Evolutionary conservation across 495 filamentous ascomycete genomes (phyloP), one percentile per base, ranked within the genome.

Genomic region (Margaritispora aquatica): DNA sequence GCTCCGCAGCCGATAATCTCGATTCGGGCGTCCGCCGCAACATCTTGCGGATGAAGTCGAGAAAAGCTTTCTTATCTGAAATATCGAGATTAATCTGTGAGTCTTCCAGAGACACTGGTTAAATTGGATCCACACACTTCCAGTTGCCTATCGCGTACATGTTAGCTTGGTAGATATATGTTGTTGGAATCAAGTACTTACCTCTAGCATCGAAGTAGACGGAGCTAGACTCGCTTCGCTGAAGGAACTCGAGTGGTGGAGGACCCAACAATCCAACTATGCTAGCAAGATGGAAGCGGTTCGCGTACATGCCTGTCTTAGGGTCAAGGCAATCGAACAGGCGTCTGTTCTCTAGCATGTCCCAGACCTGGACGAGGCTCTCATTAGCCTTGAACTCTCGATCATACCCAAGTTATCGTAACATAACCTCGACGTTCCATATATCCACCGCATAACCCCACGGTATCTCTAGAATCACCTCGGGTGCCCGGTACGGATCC

Each of bases 1-100:
- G 60, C 41, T 76, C 70, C 53, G 65, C 70, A 1, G 79, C 78
- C 1, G 73, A 74, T 54, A 67, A 70, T 7, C 80, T 68, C 34
- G 77, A 60, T 54, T 73, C 69, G 20, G 78, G 79, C 19, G 63
- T 61, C 79, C 79, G 81, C 55, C 75, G 74, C 56, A 84, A 62
- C 77, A 82, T 82, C n/a, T 49, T 55, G 27, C 63, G 58, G 57
- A 80, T 73, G 52, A 80, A 73, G 7, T 38, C 21, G 8, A 82
- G 23, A 61, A 81, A 80, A 47, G 64, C 59, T n/a, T 69, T 68
- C 50, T 75, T 74, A 38, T 75, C 67, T 51, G 66, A 50, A 41
- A 70, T 73, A 8, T 70, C 56, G 0, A 78, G 67, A 34, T 48
- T 59, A 1, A 36, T 46, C 63, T 24, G 2, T 22, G 24, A 53